Conservation (phyloP, 2,329 filamentous ascomycete genomes). For the Tricladium varicosporioides region DNA sequence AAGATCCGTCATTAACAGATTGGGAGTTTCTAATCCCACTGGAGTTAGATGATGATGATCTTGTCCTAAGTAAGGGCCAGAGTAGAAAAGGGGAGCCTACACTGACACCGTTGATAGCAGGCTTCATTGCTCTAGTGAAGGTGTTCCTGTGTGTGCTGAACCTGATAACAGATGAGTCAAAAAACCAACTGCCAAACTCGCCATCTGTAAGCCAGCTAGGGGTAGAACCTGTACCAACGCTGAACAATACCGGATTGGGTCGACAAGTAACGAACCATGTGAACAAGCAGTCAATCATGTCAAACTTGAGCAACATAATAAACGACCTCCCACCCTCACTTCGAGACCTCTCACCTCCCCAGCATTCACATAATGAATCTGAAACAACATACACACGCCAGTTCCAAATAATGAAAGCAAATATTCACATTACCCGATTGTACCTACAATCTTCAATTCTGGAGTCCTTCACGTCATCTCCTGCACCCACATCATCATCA, state of each 20-base stretch:
- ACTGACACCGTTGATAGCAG: conserved; percentile 15
- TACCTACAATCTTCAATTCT: conserved; percentile 28
- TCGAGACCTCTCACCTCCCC: background rate
- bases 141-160: conserved; percentile 18
- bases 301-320: background rate
- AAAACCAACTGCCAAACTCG: background rate
- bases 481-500: background rate
- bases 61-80: background rate
- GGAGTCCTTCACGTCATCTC: conserved; percentile 9
- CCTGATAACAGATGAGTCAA: background rate
- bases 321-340: conserved; percentile 2
- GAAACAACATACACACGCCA: background rate
- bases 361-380: background rate
- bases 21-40: conserved; percentile 26
- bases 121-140: conserved; percentile 24
- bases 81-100: background rate
- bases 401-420: conserved; percentile 28
- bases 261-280: too few relatives aligned
- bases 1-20: conserved; percentile 22
- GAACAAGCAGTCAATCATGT: too few relatives aligned
- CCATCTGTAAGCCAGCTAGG: background rate
- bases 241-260: background rate
- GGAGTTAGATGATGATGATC: conserved; percentile 19
- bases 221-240: conserved; percentile 4
- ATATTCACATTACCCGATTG: conserved; percentile 28